Evolutionary conservation across 2,329 filamentous ascomycete genomes (phyloP), one percentile per base, ranked within the genome.

Genomic region (Ophiostoma angusticollis): DNA sequence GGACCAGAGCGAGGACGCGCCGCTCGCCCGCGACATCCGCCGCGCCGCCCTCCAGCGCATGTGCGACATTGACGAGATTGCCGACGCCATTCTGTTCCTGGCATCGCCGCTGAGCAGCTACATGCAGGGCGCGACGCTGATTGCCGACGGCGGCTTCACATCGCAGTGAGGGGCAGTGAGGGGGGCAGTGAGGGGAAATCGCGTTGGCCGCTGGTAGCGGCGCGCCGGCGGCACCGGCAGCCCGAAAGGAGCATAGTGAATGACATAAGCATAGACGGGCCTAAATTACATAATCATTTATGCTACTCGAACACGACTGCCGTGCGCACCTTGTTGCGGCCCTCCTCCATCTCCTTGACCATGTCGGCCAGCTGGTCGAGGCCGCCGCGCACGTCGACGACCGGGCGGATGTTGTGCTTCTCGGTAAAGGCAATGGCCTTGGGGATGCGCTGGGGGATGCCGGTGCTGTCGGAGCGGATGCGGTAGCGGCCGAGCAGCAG

Each of bases 51-150:
- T 72, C 33, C 54, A 58, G n/a, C 59, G 70, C 8, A 50, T 71
- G 23, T 67, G 58, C 0, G 51, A 53, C 16, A 57, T 63, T 13
- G 67, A 72, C 18, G 71, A 76, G 52, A 63, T 75, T 45, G 68
- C 65, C 0, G 68, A 75, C 45, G 55, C 59, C 23, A 64, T 73
- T 19, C 55, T 65, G 0, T 70, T 70, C 41, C 48, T 75, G 41
- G 66, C 63, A 14, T 70, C 65, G 23, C 58, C 63, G 2, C 61
- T 70, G 58, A 64, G 64, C 40, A 72, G 68, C 40, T 74, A 62
- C 47, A 66, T 74, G 53, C 61, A 65, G 36, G 70, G 68, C 1
- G 55, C 61, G 13, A 57, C 56, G 5, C 45, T 72, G 34, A 53
- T 70, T 2, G 62, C 62, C 12, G 68, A 72, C 46, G 67, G 67